These are phyloP conservation scores for Phialophora chinensis DNA, from an alignment of 2,329 filamentous ascomycete genomes.

Conservation along the genomic window DNA sequence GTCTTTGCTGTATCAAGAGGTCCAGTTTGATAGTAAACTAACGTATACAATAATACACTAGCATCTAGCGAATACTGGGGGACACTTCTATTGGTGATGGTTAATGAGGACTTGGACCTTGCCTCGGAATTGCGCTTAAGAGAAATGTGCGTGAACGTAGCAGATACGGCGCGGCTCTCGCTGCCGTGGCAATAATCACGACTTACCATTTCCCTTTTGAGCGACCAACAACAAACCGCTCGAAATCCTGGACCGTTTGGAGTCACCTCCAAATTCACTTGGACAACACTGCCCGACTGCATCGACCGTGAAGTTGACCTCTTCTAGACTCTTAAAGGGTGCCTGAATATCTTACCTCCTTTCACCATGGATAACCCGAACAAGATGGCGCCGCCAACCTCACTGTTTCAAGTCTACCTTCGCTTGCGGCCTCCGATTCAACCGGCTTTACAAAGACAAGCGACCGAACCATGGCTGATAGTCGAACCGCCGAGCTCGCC, in stretches of 20 bases:
- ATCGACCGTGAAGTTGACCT: slow-evolving; percentile 14
- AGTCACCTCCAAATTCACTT: not conserved
- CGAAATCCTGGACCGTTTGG: not conserved
- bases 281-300: not conserved
- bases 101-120: not conserved
- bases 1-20: not conserved
- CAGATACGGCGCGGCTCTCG: not conserved
- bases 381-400: slow-evolving; percentile 42
- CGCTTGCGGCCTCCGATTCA: slow-evolving; percentile 73
- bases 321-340: not conserved
- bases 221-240: not conserved
- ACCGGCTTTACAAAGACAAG: slow-evolving; percentile 47
- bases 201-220: not conserved
- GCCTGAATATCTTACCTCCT: not conserved
- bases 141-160: not conserved
- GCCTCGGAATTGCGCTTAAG: not conserved
- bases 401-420: slow-evolving; percentile 89
- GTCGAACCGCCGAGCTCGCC: slow-evolving; percentile 65
- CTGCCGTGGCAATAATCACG: slow-evolving; percentile 1
- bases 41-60: not conserved
- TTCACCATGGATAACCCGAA: slow-evolving; percentile 34
- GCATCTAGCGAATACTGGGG: not conserved
- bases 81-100: not conserved
- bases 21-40: not conserved
- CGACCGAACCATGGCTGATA: slow-evolving; percentile 73